Conservation (phyloP, 75 land plant genomes). For the Pseudotsuga menziesii region DNA sequence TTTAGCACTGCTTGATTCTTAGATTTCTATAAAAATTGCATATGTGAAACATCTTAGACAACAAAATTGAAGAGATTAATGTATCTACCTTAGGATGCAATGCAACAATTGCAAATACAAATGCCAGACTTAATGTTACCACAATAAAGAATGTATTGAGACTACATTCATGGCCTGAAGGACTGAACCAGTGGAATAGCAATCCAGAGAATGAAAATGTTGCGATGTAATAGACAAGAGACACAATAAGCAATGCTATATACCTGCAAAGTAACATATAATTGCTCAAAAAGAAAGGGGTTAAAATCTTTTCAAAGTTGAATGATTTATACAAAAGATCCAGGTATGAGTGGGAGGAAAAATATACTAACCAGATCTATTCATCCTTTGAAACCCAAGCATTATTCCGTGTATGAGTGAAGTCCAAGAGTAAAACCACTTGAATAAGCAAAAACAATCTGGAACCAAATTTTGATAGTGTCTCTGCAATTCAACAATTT, state of each 20-base stretch:
- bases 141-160: conserved; percentile 90
- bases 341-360: neutral
- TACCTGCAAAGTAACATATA: conserved; percentile 51
- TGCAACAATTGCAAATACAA: conserved; percentile 61
- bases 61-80: conserved; percentile 5
- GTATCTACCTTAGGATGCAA: conserved; percentile 64
- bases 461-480: conserved; percentile 82
- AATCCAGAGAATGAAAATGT: conserved; percentile 65
- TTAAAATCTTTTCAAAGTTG: neutral
- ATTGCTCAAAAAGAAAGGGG: conserved; percentile 24
- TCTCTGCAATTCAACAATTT: conserved; percentile 35
- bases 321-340: conserved; percentile 1
- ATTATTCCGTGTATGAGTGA: conserved; percentile 87
- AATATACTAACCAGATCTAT: conserved; percentile 65
- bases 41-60: neutral
- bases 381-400: conserved; percentile 98
- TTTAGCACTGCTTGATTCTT: neutral
- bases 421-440: conserved; percentile 85
- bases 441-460: conserved; percentile 87
- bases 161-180: conserved; percentile 83
- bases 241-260: conserved; percentile 57
- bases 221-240: conserved; percentile 64
- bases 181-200: conserved; percentile 94
- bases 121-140: conserved; percentile 79
- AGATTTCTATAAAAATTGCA: neutral